Percentiles rank a stretch among this genome's conserved stretches.
Conservation (phyloP, 2,329 filamentous ascomycete species). For the Juglanconis oblonga region DNA sequence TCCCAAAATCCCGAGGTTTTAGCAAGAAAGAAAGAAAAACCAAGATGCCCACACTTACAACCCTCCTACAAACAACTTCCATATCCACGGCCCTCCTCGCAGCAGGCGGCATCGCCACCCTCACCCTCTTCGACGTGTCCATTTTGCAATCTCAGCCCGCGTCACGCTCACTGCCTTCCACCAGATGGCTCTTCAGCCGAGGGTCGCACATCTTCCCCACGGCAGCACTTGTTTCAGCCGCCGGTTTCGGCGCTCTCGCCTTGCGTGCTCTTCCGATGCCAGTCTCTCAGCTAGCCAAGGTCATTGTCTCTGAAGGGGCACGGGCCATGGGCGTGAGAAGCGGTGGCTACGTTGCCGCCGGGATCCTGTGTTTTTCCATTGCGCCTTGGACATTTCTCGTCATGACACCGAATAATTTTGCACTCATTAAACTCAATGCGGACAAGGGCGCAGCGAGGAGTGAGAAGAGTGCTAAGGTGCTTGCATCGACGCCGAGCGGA, state of each 20-base stretch:
- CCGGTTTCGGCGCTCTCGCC: conserved; percentile 28
- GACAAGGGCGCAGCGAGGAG: conserved; percentile 3
- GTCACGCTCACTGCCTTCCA: conserved; percentile 33
- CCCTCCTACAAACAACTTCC: conserved; percentile 23
- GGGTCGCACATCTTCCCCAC: conserved; percentile 33
- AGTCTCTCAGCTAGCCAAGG: background rate
- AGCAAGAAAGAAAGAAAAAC: background rate
- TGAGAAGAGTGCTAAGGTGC: background rate
- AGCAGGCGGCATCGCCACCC: conserved; percentile 30
- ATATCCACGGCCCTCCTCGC: conserved; percentile 30
- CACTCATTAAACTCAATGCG: conserved; percentile 9
- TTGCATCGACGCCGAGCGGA: background rate
- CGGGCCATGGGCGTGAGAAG: background rate
- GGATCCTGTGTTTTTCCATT: conserved; percentile 5
- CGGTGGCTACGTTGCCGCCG: conserved; percentile 4
- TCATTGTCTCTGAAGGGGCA: background rate
- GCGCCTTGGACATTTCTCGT: background rate
- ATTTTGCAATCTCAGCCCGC: conserved; percentile 31
- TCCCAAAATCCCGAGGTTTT: too few species aligned
- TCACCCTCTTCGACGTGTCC: conserved; percentile 31
- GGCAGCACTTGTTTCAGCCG: conserved; percentile 25
- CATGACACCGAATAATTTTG: conserved; percentile 15
- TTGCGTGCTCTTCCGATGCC: conserved; percentile 15
- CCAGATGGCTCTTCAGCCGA: conserved; percentile 34
- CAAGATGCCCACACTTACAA: conserved; percentile 2